phyloP scores from a whole-genome alignment of 495 filamentous ascomycete species.

The Diplogelasinospora grovesii region DNA sequence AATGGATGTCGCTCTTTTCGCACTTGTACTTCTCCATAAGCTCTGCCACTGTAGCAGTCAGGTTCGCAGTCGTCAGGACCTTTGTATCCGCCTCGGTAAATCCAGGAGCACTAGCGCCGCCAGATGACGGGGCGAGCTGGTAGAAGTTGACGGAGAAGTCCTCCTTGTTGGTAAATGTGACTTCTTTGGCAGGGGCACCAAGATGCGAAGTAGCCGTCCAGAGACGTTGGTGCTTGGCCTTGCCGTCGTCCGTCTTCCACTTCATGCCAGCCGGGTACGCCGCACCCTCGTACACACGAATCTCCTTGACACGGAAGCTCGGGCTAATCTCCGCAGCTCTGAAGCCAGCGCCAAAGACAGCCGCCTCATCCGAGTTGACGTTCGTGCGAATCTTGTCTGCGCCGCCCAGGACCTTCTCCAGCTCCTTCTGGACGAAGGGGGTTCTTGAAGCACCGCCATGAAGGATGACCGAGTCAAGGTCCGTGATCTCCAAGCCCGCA shows the following conservation, averaged over 20 bases:
- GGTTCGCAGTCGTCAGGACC: constrained; percentile 64
- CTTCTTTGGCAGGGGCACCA: constrained; percentile 69
- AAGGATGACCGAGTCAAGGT: constrained; percentile 86
- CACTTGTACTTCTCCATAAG: constrained; percentile 74
- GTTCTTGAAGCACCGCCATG: constrained; percentile 88
- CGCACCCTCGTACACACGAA: constrained; percentile 67
- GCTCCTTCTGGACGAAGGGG: constrained; percentile 85
- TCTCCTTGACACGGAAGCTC: constrained; percentile 96
- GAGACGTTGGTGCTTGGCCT: constrained; percentile 53
- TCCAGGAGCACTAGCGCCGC: constrained; percentile 23
- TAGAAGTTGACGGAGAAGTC: constrained; percentile 80
- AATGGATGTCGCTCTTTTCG: constrained; percentile 64
- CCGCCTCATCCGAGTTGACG: constrained; percentile 95
- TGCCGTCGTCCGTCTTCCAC: constrained; percentile 64
- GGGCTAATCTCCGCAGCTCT: constrained; percentile 85
- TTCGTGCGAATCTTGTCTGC: constrained; percentile 79
- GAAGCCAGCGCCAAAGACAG: constrained; percentile 95
- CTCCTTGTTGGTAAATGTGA: constrained; percentile 77
- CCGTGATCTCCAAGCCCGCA: constrained; percentile 63
- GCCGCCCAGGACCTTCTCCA: constrained; percentile 68
- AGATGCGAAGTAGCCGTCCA: constrained; percentile 74
- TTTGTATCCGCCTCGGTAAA: constrained; percentile 45
- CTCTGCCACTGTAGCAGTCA: constrained; percentile 71
- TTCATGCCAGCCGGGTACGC: constrained; percentile 65
- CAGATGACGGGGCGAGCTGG: constrained; percentile 53